phyloP scores from a whole-genome alignment of 257 asterid species.

The Solanum peruvianum region DNA sequence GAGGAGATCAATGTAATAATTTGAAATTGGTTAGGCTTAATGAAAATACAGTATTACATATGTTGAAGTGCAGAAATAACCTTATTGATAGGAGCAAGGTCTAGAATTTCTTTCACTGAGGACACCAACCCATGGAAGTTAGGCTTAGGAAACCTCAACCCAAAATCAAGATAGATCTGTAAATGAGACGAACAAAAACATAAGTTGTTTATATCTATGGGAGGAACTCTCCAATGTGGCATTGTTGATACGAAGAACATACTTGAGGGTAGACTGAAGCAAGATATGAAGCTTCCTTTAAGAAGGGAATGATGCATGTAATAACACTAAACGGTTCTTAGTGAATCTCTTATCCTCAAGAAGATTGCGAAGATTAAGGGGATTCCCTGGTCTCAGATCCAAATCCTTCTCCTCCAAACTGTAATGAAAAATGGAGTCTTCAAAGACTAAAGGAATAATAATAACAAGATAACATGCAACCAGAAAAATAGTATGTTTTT shows the following conservation, averaged over 20 bases:
- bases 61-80: no score
- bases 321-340: slow-evolving; percentile 54
- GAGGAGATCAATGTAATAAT: no score
- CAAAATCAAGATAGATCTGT: no score
- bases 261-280: slow-evolving; percentile 88
- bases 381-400: slow-evolving; percentile 80
- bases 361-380: slow-evolving; percentile 79
- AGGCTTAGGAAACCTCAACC: no score
- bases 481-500: not conserved
- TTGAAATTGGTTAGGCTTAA: no score
- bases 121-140: no score
- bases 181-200: no score
- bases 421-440: not conserved
- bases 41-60: no score
- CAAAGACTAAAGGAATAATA: rapidly evolving
- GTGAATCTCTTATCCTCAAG: slow-evolving; percentile 75
- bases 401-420: slow-evolving; percentile 86
- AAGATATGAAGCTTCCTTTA: slow-evolving; percentile 86
- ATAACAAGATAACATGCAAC: not conserved
- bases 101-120: no score
- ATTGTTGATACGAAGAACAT: not conserved
- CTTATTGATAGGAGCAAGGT: no score
- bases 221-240: no score
- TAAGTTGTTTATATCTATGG: no score
- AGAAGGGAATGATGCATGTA: slow-evolving; percentile 92